phyloP scores from a whole-genome alignment of 139 green algal species.

The Coelastrella sp. region DNA sequence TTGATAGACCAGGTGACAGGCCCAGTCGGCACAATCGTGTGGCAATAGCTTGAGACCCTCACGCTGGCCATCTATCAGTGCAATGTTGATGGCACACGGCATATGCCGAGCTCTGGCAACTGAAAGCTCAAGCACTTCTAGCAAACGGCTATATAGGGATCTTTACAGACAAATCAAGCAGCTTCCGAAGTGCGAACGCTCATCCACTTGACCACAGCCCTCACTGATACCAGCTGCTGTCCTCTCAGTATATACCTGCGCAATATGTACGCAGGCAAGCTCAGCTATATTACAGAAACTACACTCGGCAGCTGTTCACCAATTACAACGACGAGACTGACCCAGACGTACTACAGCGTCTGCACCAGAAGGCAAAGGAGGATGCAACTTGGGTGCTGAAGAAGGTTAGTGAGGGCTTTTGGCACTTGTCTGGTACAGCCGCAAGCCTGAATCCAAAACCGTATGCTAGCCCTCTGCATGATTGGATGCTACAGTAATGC shows the following conservation, averaged over 20 bases:
- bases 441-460: neutral
- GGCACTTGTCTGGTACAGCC: neutral
- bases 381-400: slow-evolving; percentile 65
- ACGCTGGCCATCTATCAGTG: neutral
- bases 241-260: neutral
- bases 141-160: slow-evolving; percentile 27
- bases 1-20: too few relatives aligned
- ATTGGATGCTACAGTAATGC: too few relatives aligned
- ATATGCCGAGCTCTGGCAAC: neutral
- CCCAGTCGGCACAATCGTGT: too few relatives aligned
- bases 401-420: slow-evolving; percentile 52
- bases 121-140: neutral
- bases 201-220: neutral
- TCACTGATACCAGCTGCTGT: too few relatives aligned
- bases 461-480: neutral
- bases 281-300: slow-evolving; percentile 55
- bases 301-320: slow-evolving; percentile 53
- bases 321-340: slow-evolving; percentile 61
- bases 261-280: slow-evolving; percentile 16
- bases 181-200: slow-evolving; percentile 15
- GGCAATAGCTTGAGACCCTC: too few relatives aligned
- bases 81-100: neutral
- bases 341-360: slow-evolving; percentile 47
- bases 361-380: slow-evolving; percentile 50
- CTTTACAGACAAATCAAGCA: slow-evolving; percentile 8